Evolutionary conservation across 768 basidiomycete species (phyloP).

Genomic region (Lactarius deliciosus): DNA sequence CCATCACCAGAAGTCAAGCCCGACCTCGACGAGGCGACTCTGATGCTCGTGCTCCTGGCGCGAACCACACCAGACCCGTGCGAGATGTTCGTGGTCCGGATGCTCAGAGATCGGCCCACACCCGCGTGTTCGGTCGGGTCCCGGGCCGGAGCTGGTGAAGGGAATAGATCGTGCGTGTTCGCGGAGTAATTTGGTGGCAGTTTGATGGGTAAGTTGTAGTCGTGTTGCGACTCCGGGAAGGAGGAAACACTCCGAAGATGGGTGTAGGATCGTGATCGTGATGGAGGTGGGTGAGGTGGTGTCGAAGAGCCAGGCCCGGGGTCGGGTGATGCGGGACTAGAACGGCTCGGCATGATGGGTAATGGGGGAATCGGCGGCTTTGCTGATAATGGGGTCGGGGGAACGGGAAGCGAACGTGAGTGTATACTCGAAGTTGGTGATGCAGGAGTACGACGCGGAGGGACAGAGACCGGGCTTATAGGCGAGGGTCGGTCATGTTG

Average conservation of each 20-base stretch:
- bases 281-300: neutral
- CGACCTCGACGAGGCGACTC: neutral
- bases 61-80: neutral
- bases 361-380: constrained; percentile 8
- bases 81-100: constrained; percentile 9
- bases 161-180: neutral
- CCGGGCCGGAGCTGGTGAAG: neutral
- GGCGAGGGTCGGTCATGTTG: neutral
- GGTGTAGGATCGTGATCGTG: constrained; percentile 4
- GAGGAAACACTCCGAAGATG: neutral
- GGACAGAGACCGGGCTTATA: constrained; percentile 1
- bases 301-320: too few species aligned
- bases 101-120: constrained; percentile 6
- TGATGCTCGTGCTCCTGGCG: constrained; percentile 3
- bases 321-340: neutral
- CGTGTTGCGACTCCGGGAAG: neutral
- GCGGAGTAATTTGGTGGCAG: constrained; percentile 21
- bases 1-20: constrained; percentile 1
- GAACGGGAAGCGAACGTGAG: constrained; percentile 18
- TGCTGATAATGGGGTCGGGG: constrained; percentile 11
- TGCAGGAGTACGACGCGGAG: neutral
- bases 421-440: constrained; percentile 17
- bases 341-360: neutral
- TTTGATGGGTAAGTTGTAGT: neutral
- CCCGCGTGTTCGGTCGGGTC: neutral